These are phyloP conservation scores for Hypholoma sublateritium DNA, from an alignment of 768 basidiomycete genomes.

Conservation along the genomic window DNA sequence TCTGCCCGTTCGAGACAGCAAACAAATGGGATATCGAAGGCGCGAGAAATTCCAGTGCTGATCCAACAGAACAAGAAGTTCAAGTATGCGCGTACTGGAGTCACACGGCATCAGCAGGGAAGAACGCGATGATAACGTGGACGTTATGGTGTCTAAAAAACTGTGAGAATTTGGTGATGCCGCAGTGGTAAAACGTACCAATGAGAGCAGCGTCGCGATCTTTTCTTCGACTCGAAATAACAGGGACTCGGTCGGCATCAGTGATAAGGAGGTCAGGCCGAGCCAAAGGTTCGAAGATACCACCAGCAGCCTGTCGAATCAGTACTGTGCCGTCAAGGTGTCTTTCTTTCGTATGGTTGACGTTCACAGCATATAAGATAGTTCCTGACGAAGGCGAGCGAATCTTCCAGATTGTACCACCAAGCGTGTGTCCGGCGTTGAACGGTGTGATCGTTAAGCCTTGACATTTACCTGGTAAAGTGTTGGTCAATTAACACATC, in stretches of 20 bases:
- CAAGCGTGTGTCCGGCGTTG: constrained; percentile 91
- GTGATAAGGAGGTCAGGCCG: constrained; percentile 93
- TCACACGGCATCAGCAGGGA: constrained; percentile 92
- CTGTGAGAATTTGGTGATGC: constrained; percentile 5
- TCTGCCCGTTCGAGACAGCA: constrained; percentile 86
- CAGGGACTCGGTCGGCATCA: constrained; percentile 81
- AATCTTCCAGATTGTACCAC: constrained; percentile 98
- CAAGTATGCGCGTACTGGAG: constrained; percentile 90
- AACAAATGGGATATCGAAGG: constrained; percentile 84
- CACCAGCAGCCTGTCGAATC: constrained; percentile 69
- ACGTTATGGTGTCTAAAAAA: constrained; percentile 77
- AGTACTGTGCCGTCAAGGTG: constrained; percentile 94
- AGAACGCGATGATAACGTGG: constrained; percentile 76
- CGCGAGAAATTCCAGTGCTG: constrained; percentile 95
- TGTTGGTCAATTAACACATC: neutral
- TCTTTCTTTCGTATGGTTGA: constrained; percentile 96
- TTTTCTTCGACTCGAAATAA: constrained; percentile 83
- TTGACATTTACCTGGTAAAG: constrained; percentile 74
- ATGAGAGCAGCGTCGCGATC: constrained; percentile 90
- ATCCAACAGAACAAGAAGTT: constrained; percentile 92
- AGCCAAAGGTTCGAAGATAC: constrained; percentile 82
- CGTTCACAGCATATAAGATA: constrained; percentile 89
- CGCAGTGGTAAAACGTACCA: constrained; percentile 41
- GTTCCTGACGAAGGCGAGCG: constrained; percentile 97
- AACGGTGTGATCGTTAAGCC: constrained; percentile 94